phyloP scores from a whole-genome alignment of 129 eudicot genomes.

The Lonicera japonica region DNA sequence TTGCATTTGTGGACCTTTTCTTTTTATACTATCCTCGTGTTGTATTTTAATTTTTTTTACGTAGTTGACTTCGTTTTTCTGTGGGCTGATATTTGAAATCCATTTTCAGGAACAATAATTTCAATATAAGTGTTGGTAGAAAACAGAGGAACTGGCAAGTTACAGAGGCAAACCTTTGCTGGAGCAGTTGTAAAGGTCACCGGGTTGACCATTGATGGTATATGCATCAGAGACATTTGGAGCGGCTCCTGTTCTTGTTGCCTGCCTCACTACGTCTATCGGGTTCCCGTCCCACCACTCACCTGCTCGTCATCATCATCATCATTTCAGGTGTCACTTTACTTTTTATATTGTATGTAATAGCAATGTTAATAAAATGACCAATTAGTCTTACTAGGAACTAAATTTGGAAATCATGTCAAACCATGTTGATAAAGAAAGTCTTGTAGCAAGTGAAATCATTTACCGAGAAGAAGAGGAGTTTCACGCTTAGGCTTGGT shows the following conservation, averaged over 20 bases:
- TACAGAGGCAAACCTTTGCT: slow-evolving; percentile 52
- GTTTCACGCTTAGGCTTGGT: slow-evolving; percentile 80
- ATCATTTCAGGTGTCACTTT: slow-evolving; percentile 7
- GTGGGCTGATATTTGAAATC: too few species aligned
- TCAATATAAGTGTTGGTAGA: neutral
- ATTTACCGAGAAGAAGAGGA: slow-evolving; percentile 71
- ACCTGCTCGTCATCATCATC: slow-evolving; percentile 36
- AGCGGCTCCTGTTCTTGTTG: slow-evolving; percentile 79
- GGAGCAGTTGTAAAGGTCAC: slow-evolving; percentile 84
- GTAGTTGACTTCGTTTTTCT: neutral
- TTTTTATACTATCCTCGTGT: too few species aligned
- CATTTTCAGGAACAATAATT: too few species aligned
- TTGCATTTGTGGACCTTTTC: too few species aligned
- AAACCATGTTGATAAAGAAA: neutral
- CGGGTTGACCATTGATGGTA: slow-evolving; percentile 97
- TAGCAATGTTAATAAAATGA: neutral
- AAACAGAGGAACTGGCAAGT: neutral
- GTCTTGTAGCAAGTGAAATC: neutral
- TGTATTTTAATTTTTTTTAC: too few species aligned
- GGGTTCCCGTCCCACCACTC: slow-evolving; percentile 99
- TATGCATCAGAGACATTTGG: slow-evolving; percentile 89
- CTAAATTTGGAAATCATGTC: neutral
- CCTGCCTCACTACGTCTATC: slow-evolving; percentile 57
- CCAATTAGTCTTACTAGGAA: neutral
- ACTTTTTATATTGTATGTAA: neutral